Evolutionary conservation across 768 basidiomycete species (phyloP).

Genomic region (Suillus ampliporus): DNA sequence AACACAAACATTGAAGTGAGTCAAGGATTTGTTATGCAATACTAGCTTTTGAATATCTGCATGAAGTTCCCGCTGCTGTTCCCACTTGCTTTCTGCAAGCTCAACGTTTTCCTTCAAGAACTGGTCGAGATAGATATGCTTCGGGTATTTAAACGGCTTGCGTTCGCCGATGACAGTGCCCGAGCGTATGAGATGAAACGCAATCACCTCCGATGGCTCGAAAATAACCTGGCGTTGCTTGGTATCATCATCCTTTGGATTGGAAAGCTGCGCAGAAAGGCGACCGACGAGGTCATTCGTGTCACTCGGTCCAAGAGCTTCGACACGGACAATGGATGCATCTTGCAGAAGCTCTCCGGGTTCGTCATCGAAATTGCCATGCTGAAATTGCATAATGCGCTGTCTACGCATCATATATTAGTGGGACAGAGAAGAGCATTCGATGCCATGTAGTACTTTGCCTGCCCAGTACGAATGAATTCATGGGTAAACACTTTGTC

Average conservation of each 20-base stretch:
- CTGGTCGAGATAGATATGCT: slow-evolving; percentile 71
- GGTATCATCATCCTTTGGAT: slow-evolving; percentile 26
- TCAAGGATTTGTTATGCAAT: slow-evolving; percentile 52
- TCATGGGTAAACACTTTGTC: slow-evolving; percentile 51
- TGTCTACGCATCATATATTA: slow-evolving; percentile 29
- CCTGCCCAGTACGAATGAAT: slow-evolving; percentile 37
- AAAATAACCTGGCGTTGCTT: slow-evolving; percentile 63
- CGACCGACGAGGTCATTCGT: slow-evolving; percentile 65
- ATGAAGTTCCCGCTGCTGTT: slow-evolving; percentile 44
- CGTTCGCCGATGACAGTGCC: slow-evolving; percentile 30
- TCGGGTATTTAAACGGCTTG: slow-evolving; percentile 61
- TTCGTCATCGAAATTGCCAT: slow-evolving; percentile 47
- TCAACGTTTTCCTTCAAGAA: slow-evolving; percentile 66
- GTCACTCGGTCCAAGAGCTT: slow-evolving; percentile 44
- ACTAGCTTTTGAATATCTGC: slow-evolving; percentile 55
- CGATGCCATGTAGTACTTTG: slow-evolving; percentile 35
- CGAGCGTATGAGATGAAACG: slow-evolving; percentile 54
- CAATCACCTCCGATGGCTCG: slow-evolving; percentile 65
- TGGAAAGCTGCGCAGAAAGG: slow-evolving; percentile 41
- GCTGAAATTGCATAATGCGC: slow-evolving; percentile 60
- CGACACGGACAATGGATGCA: slow-evolving; percentile 58
- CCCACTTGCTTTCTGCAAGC: slow-evolving; percentile 43
- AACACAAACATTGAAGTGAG: slow-evolving; percentile 58
- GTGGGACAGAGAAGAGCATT: background rate
- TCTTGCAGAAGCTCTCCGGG: slow-evolving; percentile 37